Percentiles rank a stretch among this genome's conserved stretches.
phyloP scores from a whole-genome alignment of 2,329 filamentous ascomycete species.

The Phyllosticta citribraziliensis region DNA sequence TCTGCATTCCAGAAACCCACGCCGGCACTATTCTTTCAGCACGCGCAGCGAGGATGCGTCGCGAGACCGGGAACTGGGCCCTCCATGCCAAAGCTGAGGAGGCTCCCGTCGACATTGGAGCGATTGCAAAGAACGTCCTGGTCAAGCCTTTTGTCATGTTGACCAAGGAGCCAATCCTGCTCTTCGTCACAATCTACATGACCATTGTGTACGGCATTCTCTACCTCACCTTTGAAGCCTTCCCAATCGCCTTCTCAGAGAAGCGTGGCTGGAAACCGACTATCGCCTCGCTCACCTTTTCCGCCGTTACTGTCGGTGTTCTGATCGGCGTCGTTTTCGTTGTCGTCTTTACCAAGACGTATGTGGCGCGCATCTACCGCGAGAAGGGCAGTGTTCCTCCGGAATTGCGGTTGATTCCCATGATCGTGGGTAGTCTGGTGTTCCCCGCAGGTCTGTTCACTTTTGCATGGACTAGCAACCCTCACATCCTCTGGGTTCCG shows the following conservation, averaged over 20 bases:
- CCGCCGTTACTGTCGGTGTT: constrained; percentile 34
- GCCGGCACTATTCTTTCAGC: constrained; percentile 38
- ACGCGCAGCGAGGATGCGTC: constrained; percentile 39
- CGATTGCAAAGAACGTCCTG: constrained; percentile 36
- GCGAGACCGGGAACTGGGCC: constrained; percentile 38
- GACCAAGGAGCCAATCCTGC: constrained; percentile 38
- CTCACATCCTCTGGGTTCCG: constrained; percentile 32
- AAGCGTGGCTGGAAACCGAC: constrained; percentile 32
- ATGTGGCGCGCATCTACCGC: constrained; percentile 22
- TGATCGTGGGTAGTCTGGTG: constrained; percentile 45
- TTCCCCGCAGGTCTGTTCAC: constrained; percentile 41
- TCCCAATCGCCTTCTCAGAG: constrained; percentile 36
- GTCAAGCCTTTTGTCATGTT: constrained; percentile 38
- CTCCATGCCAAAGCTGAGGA: constrained; percentile 38
- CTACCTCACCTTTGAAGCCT: constrained; percentile 41
- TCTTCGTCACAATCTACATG: constrained; percentile 35
- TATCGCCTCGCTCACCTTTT: constrained; percentile 34
- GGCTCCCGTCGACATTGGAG: constrained; percentile 26
- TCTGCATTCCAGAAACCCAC: constrained; percentile 45
- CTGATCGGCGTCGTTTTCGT: constrained; percentile 23
- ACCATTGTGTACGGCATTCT: constrained; percentile 32
- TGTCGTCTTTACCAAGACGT: constrained; percentile 23
- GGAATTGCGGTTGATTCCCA: constrained; percentile 37
- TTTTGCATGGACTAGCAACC: constrained; percentile 44
- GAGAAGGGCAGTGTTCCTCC: constrained; percentile 27